Conservation (phyloP, 2,329 filamentous ascomycete species). For the Pseudogymnoascus sp. region DNA sequence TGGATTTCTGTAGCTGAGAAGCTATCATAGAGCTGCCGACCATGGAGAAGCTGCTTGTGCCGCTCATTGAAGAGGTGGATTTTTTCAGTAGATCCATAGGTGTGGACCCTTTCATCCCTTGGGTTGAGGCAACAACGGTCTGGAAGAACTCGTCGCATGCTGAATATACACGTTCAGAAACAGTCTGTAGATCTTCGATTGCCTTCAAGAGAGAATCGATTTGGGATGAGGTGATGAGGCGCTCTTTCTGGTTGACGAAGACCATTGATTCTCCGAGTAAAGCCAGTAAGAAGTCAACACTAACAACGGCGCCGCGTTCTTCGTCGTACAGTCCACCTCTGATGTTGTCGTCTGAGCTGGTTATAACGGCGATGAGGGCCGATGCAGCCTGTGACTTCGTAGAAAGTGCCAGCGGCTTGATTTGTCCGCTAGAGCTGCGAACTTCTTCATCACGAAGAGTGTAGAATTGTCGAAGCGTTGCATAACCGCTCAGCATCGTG, state of each 20-base stretch:
- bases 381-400: slow-evolving; percentile 64
- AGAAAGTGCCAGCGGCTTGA: slow-evolving; percentile 40
- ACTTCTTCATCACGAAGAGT: slow-evolving; percentile 71
- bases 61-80: slow-evolving; percentile 46
- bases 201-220: slow-evolving; percentile 70
- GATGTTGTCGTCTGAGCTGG: slow-evolving; percentile 82
- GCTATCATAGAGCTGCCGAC: slow-evolving; percentile 67
- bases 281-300: slow-evolving; percentile 77
- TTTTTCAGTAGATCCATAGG: slow-evolving; percentile 63
- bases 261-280: slow-evolving; percentile 77
- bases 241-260: slow-evolving; percentile 59
- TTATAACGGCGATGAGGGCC: slow-evolving; percentile 74
- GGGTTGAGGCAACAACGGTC: slow-evolving; percentile 64
- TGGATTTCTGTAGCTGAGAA: slow-evolving; percentile 53
- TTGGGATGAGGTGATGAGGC: slow-evolving; percentile 61
- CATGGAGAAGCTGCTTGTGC: slow-evolving; percentile 52
- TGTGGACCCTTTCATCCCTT: slow-evolving; percentile 53
- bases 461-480: slow-evolving; percentile 84
- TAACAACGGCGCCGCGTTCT: slow-evolving; percentile 72
- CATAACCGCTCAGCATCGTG: slow-evolving; percentile 83
- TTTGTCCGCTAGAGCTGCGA: slow-evolving; percentile 31
- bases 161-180: slow-evolving; percentile 62
- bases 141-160: slow-evolving; percentile 73
- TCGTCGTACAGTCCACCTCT: slow-evolving; percentile 84
- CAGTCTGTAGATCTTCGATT: slow-evolving; percentile 72